Evolutionary conservation across 2,329 filamentous ascomycete species (phyloP), one percentile per base, ranked within the genome.

Genomic region (Cordyceps militaris): DNA sequence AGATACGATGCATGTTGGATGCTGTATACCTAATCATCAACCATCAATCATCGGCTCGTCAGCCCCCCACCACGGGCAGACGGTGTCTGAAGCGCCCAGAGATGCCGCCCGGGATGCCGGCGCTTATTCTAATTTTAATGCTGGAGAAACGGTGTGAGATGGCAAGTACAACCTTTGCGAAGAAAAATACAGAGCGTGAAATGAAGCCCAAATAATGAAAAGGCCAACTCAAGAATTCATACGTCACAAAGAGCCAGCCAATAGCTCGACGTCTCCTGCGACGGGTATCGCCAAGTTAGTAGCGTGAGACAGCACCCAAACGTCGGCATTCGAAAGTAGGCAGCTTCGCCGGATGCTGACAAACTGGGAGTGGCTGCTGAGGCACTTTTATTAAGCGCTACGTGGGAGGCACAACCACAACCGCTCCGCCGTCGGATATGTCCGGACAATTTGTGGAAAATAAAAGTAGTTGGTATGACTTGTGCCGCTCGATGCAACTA

Each of bases 371-470:
- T 42, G 34, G 53, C 32, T 21, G 30, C 30, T 48, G 53, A 26
- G 43, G 43, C 32, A 48, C 43, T 40, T 48, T 56, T 56, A 51
- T 40, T 51, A 38, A 51, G n/a, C n/a, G n/a, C n/a, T n/a, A n/a
- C n/a, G n/a, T n/a, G n/a, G n/a, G n/a, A n/a, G n/a, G n/a, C n/a
- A n/a, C 16, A 11, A 9, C 3, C 7, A 13, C 26, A 30, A 28
- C 44, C 28, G 26, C 24, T 26, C 1, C 10, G 38, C 26, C 40
- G 51, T 3, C n/a, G 7, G n/a, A 21, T 9, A 34, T 11, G 14
- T 5, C 4, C 10, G 32, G 10, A 9, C 16, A n/a, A 42, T 16
- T 42, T 42, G n/a, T n/a, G n/a, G n/a, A n/a, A n/a, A n/a, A n/a
- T n/a, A n/a, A n/a, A n/a, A n/a, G n/a, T n/a, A n/a, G n/a, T n/a